Percentiles rank a stretch among this genome's conserved stretches.
These are phyloP conservation scores for Curvularia lunata DNA, from an alignment of 2,329 filamentous ascomycete genomes.

Conservation along the genomic window DNA sequence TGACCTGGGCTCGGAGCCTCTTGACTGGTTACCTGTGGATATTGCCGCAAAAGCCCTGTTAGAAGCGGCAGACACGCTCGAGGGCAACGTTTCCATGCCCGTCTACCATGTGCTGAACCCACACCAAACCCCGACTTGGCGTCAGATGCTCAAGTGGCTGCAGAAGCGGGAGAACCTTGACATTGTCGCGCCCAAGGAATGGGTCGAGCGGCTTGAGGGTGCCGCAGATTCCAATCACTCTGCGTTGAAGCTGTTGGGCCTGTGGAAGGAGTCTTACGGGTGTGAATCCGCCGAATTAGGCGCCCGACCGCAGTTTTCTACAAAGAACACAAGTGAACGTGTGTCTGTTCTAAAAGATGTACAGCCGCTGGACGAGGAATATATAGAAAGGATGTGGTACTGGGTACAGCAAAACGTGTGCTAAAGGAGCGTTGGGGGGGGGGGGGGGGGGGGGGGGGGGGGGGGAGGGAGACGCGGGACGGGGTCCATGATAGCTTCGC, in stretches of 20 bases:
- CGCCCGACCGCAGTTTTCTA: constrained; percentile 42
- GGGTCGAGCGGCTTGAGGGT: constrained; percentile 52
- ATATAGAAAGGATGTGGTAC: constrained; percentile 54
- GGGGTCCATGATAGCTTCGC: neutral
- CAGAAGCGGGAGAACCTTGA: constrained; percentile 48
- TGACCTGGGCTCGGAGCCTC: constrained; percentile 33
- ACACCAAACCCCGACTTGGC: constrained; percentile 53
- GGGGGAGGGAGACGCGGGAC: too few species aligned
- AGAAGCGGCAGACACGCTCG: constrained; percentile 39
- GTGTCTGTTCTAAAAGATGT: constrained; percentile 49
- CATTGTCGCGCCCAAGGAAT: constrained; percentile 51
- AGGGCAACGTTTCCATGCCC: constrained; percentile 15
- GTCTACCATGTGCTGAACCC: constrained; percentile 61
- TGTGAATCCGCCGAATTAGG: constrained; percentile 9
- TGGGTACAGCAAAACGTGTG: constrained; percentile 41
- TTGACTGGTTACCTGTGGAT: constrained; percentile 46
- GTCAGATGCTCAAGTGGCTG: constrained; percentile 56
- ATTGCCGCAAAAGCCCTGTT: constrained; percentile 57
- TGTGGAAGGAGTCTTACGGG: constrained; percentile 58
- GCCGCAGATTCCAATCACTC: constrained; percentile 49
- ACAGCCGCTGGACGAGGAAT: constrained; percentile 52
- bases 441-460: neutral
- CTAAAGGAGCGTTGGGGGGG: constrained; percentile 2
- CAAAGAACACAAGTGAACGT: constrained; percentile 39
- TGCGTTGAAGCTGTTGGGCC: constrained; percentile 55